A percentile compares a stretch with the other conserved stretches of the same genome.
Conservation (phyloP, 176 grass and related monocot genomes). For the Avena insularis region DNA sequence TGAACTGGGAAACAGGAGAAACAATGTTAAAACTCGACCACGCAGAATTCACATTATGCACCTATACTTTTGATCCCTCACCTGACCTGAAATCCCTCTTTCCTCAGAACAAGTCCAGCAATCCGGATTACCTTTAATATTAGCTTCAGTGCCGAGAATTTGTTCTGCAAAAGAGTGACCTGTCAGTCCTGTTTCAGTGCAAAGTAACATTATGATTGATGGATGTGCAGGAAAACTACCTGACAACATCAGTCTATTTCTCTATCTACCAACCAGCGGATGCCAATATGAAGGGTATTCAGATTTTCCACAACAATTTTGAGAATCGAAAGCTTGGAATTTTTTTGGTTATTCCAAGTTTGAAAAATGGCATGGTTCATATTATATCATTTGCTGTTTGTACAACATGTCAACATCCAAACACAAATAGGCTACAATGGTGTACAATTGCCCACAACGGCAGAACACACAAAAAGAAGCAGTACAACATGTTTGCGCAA, state of each 20-base stretch:
- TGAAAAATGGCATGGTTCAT: slow-evolving; percentile 24
- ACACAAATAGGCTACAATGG: slow-evolving; percentile 18
- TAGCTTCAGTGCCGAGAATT: slow-evolving; percentile 7
- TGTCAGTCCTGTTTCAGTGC: slow-evolving; percentile 34
- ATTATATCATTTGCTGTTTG: slow-evolving; percentile 34
- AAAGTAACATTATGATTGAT: slow-evolving; percentile 15
- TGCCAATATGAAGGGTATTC: neutral
- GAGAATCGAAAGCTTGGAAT: slow-evolving; percentile 4
- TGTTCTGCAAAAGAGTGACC: slow-evolving; percentile 31
- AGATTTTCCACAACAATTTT: slow-evolving; percentile 11
- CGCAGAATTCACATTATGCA: slow-evolving; percentile 9
- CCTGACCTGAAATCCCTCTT: slow-evolving; percentile 7
- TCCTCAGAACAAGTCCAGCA: neutral
- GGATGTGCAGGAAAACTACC: slow-evolving; percentile 6
- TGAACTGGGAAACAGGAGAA: slow-evolving; percentile 8
- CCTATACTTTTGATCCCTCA: neutral
- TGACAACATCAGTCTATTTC: slow-evolving; percentile 15
- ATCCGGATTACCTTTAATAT: slow-evolving; percentile 7
- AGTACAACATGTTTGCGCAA: slow-evolving; percentile 33
- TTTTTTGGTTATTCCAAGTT: slow-evolving; percentile 4
- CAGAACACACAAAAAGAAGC: slow-evolving; percentile 39
- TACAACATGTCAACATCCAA: neutral
- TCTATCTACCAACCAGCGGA: slow-evolving; percentile 19
- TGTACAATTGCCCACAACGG: slow-evolving; percentile 17
- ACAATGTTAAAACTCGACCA: neutral